A percentile compares a stretch with the other conserved stretches of the same genome.
These are phyloP conservation scores for Micromonas pusilla DNA, from an alignment of 139 green algal species.

Conservation along the genomic window DNA sequence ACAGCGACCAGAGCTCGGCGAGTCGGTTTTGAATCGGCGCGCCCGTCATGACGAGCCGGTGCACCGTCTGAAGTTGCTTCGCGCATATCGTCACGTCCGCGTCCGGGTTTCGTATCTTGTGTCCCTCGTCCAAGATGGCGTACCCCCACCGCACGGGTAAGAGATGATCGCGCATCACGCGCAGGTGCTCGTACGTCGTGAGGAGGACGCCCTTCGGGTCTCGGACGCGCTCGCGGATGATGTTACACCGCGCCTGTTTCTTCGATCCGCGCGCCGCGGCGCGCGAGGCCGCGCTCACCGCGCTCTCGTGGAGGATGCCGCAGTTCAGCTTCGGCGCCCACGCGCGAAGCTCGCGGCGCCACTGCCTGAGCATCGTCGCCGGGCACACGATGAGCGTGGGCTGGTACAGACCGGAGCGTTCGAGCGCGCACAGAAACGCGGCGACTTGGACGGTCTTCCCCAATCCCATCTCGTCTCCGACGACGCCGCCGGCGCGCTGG, in stretches of 20 bases:
- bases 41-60: slow-evolving; percentile 83
- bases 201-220: slow-evolving; percentile 57
- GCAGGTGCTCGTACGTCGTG: slow-evolving; percentile 87
- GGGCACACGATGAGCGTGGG: slow-evolving; percentile 81
- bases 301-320: slow-evolving; percentile 75
- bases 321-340: slow-evolving; percentile 65
- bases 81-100: slow-evolving; percentile 74
- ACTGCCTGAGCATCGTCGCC: slow-evolving; percentile 90
- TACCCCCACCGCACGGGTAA: slow-evolving; percentile 81
- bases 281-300: neutral
- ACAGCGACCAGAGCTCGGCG: slow-evolving; percentile 92
- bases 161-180: slow-evolving; percentile 59
- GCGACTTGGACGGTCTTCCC: slow-evolving; percentile 76
- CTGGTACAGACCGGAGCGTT: slow-evolving; percentile 59
- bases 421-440: slow-evolving; percentile 74
- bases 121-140: slow-evolving; percentile 81
- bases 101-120: slow-evolving; percentile 96
- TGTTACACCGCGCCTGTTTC: neutral
- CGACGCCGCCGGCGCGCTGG: slow-evolving; percentile 73
- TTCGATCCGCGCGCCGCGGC: slow-evolving; percentile 3
- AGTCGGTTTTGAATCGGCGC: slow-evolving; percentile 94
- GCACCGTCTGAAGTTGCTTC: slow-evolving; percentile 58
- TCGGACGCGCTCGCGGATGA: neutral
- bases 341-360: slow-evolving; percentile 75
- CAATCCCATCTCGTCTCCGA: slow-evolving; percentile 89